A percentile compares a stretch with the other conserved stretches of the same genome.
Conservation (phyloP, 192 early-diverging fungal species). For the Chytriomyces confervae region DNA sequence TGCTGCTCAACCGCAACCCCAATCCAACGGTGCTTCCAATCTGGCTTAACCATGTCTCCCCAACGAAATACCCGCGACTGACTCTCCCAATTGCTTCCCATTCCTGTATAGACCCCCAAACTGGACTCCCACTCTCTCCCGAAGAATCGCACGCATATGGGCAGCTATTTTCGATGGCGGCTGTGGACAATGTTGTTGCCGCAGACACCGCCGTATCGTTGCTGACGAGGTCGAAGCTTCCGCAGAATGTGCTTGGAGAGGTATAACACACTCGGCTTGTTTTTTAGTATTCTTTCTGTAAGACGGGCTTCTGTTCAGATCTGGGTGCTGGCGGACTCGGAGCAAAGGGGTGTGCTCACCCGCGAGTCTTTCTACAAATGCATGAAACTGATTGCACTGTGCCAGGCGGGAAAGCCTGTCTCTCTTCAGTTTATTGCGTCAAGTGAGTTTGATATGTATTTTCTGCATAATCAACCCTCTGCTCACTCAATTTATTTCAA, state of each 20-base stretch:
- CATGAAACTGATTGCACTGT: constrained; percentile 87
- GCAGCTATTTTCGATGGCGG: constrained; percentile 43
- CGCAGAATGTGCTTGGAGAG: constrained; percentile 48
- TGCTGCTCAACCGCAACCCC: no score
- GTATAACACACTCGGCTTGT: constrained; percentile 22
- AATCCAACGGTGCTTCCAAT: no score
- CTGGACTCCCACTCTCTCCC: constrained; percentile 27
- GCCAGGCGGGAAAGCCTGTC: constrained; percentile 72
- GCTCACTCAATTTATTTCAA: background rate
- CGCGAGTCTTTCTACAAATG: constrained; percentile 77
- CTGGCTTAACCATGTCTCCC: no score
- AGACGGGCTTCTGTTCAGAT: constrained; percentile 52
- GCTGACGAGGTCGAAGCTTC: constrained; percentile 49
- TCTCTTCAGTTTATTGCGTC: constrained; percentile 57
- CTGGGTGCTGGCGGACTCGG: constrained; percentile 84
- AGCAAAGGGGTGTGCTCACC: constrained; percentile 77
- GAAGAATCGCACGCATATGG: constrained; percentile 42
- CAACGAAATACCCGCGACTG: no score
- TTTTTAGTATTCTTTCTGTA: constrained; percentile 29
- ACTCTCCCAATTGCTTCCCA: no score
- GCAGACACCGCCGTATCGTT: constrained; percentile 47
- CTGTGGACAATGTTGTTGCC: constrained; percentile 29
- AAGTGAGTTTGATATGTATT: constrained; percentile 41
- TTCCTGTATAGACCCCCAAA: background rate
- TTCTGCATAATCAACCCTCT: background rate